phyloP scores from a whole-genome alignment of 2,329 filamentous ascomycete genomes.

The Apiospora koreana region DNA sequence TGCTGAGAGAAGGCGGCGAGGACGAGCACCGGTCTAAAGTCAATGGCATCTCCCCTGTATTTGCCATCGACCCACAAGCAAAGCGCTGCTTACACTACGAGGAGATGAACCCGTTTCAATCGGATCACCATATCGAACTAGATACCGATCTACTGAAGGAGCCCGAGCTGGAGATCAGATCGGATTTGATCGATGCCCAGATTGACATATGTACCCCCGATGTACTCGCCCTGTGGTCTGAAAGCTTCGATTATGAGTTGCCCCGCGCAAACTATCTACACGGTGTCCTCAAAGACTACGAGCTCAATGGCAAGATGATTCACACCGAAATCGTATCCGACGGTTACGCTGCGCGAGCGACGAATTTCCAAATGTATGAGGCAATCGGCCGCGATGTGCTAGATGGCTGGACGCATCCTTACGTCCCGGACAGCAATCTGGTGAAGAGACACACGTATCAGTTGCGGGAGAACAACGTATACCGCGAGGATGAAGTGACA shows the following conservation, averaged over 20 bases:
- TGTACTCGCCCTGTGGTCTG: conserved; percentile 91
- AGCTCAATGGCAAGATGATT: conserved; percentile 95
- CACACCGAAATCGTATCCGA: conserved; percentile 83
- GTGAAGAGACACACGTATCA: conserved; percentile 76
- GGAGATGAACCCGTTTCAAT: conserved; percentile 74
- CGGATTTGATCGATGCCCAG: conserved; percentile 88
- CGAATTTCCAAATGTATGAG: conserved; percentile 87
- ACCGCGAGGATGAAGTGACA: conserved; percentile 77
- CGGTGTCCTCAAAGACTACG: conserved; percentile 93
- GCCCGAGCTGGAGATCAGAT: conserved; percentile 76
- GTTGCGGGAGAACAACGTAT: conserved; percentile 67
- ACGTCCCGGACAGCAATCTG: conserved; percentile 88
- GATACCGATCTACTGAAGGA: conserved; percentile 78
- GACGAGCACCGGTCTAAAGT: conserved; percentile 74
- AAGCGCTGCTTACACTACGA: conserved; percentile 92
- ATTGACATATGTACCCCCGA: conserved; percentile 98
- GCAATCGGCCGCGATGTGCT: conserved; percentile 86
- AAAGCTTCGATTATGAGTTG: conserved; percentile 95
- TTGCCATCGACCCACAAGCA: conserved; percentile 79
- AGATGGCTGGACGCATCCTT: conserved; percentile 82
- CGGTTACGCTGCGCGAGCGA: conserved; percentile 83
- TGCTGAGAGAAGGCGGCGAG: conserved; percentile 76
- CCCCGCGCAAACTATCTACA: conserved; percentile 87
- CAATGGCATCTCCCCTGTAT: conserved; percentile 75
- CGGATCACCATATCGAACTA: conserved; percentile 67